A percentile compares a stretch with the other conserved stretches of the same genome.
Conservation (phyloP, 306 rosid genomes). For the Trifolium pratense region DNA sequence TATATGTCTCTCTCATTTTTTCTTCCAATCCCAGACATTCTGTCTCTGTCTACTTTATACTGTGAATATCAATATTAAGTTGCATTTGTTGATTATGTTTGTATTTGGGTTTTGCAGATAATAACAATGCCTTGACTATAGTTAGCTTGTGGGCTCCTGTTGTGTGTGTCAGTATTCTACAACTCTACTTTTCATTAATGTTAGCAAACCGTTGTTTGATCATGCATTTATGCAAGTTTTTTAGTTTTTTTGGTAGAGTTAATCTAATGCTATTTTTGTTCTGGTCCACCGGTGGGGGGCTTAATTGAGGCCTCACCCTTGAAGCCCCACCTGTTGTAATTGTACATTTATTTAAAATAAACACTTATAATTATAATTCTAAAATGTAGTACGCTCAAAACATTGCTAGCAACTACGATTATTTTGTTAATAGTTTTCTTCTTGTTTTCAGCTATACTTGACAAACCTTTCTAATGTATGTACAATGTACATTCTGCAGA, state of each 20-base stretch:
- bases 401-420: conserved; percentile 5
- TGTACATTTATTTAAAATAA: conserved; percentile 5
- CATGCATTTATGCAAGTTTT: conserved; percentile 32
- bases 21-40: not conserved
- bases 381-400: not conserved
- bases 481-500: conserved; percentile 58
- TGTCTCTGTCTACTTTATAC: not conserved
- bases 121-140: conserved; percentile 72
- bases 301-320: too few relatives aligned
- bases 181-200: conserved; percentile 31
- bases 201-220: conserved; percentile 4
- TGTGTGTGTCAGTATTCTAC: conserved; percentile 79
- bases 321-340: too few relatives aligned
- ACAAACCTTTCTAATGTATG: conserved; percentile 40
- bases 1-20: not conserved
- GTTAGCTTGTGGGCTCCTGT: conserved; percentile 96
- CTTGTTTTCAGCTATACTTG: conserved; percentile 9
- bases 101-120: conserved; percentile 62
- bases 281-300: too few relatives aligned
- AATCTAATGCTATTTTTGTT: too few relatives aligned
- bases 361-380: not conserved
- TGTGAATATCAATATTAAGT: conserved; percentile 8
- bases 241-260: not conserved
- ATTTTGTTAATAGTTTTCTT: conserved; percentile 11
- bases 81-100: conserved; percentile 38